Base-by-base conservation (phyloP, 345 rosid species). In the Hibiscus tridactylites region DNA sequence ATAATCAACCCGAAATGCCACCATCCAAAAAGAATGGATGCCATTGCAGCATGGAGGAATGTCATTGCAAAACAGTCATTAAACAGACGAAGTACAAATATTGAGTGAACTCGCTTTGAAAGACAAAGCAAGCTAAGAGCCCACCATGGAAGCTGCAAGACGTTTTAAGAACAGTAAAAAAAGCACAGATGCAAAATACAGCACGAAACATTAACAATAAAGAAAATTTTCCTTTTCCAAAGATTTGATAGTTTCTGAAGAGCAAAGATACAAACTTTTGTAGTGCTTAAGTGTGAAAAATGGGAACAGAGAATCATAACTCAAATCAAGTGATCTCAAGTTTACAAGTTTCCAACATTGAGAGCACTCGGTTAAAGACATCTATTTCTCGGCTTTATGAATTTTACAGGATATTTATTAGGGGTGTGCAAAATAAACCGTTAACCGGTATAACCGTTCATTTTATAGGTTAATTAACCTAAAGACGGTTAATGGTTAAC, bases 31-130 rank as follows among this genome's bases (percentile, higher is more conserved):
- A 90, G 83, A 78, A 92, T 49, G 44, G 76, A 82, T 77, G 96
- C 91, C 77, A 95, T 52, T 10, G 96, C 71, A 64, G 91, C 83
- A 79, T 95, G 97, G 37, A 95, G 89, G 70, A 95, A 83, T 60
- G 91, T 89, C 91, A 90, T 90, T 71, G 97, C 96, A 68, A 89
- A 84, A 80, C 97, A 92, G 78, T 90, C 97, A 75, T 95, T 95
- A 76, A 92, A 95, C 74, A 95, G 92, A 67, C 96, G 96, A 65
- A 92, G 96, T 73, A 92, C 93, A 86, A 92, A 95, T 74, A 95
- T 86, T 3, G 97, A 95, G 79, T 95, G 97, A 73, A 88, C 79
- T 77, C 97, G 84, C 81, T 95, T 95, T 74, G 97, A 95, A 66
- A 95, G 83, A 78, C 88, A 95, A 68, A 95, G 86, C 83, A 95